These are phyloP conservation scores for Claviceps humidiphila DNA, from an alignment of 2,329 filamentous ascomycete genomes.

Conservation along the genomic window DNA sequence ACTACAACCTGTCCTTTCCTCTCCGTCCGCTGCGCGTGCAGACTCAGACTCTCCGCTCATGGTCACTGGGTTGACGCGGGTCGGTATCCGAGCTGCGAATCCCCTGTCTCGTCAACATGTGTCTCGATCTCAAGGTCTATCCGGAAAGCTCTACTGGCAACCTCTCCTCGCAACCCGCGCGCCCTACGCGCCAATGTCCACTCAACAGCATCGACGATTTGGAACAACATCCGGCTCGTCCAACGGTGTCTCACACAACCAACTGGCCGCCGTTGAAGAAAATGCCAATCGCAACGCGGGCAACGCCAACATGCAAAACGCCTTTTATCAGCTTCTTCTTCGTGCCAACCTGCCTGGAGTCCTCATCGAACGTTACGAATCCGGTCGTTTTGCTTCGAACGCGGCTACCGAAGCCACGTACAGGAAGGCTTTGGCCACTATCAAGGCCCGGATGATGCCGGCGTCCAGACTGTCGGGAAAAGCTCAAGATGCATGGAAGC, in stretches of 20 bases:
- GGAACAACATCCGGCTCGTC: constrained; percentile 24
- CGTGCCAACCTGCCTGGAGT: constrained; percentile 91
- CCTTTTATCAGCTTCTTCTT: constrained; percentile 84
- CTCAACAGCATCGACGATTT: constrained; percentile 17
- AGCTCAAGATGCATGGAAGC: constrained; percentile 16
- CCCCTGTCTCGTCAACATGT: constrained; percentile 15
- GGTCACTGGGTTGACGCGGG: constrained; percentile 13
- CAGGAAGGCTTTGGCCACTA: constrained; percentile 49
- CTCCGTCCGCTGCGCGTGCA: constrained; percentile 1
- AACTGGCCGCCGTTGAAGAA: constrained; percentile 77
- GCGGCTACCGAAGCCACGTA: constrained; percentile 66
- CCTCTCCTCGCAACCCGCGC: constrained; percentile 11
- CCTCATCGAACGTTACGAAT: constrained; percentile 78
- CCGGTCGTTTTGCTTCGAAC: constrained; percentile 73
- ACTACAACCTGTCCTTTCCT: background rate
- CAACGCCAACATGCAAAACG: constrained; percentile 79
- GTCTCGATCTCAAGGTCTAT: constrained; percentile 10
- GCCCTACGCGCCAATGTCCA: background rate
- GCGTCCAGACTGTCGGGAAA: constrained; percentile 11
- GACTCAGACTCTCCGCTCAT: constrained; percentile 9
- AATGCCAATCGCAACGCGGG: constrained; percentile 84
- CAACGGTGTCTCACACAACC: constrained; percentile 41
- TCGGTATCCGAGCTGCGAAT: constrained; percentile 19
- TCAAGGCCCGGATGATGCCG: constrained; percentile 18
- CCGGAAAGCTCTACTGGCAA: constrained; percentile 6